A percentile compares a stretch with the other conserved stretches of the same genome.
Evolutionary conservation across 2,329 filamentous ascomycete species (phyloP).

Genomic region (Ophiobolus disseminans): DNA sequence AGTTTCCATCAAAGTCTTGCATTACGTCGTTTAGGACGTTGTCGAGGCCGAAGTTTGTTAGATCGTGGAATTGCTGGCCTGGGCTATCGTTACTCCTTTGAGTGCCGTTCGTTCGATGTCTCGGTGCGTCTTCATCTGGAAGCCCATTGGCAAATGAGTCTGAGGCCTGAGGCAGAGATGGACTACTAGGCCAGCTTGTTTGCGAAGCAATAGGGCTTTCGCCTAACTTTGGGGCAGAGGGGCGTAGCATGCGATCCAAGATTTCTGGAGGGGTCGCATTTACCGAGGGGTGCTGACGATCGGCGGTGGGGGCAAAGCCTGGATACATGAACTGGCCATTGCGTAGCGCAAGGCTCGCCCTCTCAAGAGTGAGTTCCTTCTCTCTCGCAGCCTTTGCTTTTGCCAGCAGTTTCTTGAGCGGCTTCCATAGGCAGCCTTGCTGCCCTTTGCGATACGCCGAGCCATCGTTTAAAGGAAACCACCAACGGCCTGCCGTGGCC

Average conservation of each 20-base stretch:
- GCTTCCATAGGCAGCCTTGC: slow-evolving; percentile 67
- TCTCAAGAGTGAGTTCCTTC: slow-evolving; percentile 56
- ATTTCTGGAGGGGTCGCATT: slow-evolving; percentile 31
- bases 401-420: slow-evolving; percentile 65
- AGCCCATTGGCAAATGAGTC: slow-evolving; percentile 1
- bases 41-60: slow-evolving; percentile 36
- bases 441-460: slow-evolving; percentile 35
- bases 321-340: slow-evolving; percentile 24
- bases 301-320: slow-evolving; percentile 16
- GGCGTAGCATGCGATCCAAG: slow-evolving; percentile 40
- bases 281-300: slow-evolving; percentile 15
- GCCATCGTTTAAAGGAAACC: slow-evolving; percentile 42
- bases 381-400: slow-evolving; percentile 63
- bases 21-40: slow-evolving; percentile 38
- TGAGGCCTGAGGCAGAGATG: slow-evolving; percentile 2
- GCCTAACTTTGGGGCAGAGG: slow-evolving; percentile 35
- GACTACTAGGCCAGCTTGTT: slow-evolving; percentile 32
- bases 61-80: not conserved
- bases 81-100: not conserved
- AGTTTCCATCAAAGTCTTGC: slow-evolving; percentile 21
- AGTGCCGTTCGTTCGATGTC: not conserved
- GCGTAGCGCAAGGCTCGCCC: slow-evolving; percentile 36
- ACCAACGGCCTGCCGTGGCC: slow-evolving; percentile 52
- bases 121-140: slow-evolving; percentile 2
- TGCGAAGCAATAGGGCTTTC: slow-evolving; percentile 26